Conservation (phyloP, 2,329 filamentous ascomycete genomes). For the Leptodontidium sp. region DNA sequence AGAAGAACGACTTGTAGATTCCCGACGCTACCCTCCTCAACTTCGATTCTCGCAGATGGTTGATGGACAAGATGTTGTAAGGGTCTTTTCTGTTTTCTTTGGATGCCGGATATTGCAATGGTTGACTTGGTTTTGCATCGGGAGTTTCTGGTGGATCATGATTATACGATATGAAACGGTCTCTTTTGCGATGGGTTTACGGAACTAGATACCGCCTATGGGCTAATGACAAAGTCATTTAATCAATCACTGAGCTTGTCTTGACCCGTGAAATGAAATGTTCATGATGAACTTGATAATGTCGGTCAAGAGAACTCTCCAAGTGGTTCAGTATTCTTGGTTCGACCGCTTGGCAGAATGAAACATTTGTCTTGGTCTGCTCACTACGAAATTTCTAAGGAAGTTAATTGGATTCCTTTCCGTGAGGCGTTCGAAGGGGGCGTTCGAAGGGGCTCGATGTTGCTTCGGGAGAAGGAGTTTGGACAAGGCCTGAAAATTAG, state of each 20-base stretch:
- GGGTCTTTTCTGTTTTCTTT: constrained; percentile 12
- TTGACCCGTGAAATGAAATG: background rate
- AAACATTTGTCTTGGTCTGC: too few species aligned
- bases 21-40: constrained; percentile 22
- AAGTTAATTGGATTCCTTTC: too few species aligned
- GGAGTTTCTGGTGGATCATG: constrained; percentile 18
- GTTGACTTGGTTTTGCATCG: constrained; percentile 3
- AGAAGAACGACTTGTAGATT: constrained; percentile 27
- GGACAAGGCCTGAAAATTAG: too few species aligned
- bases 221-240: constrained; percentile 26
- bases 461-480: too few species aligned
- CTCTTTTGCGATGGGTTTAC: constrained; percentile 17
- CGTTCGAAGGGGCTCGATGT: too few species aligned
- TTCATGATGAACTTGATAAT: background rate
- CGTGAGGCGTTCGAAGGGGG: too few species aligned
- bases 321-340: too few species aligned
- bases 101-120: constrained; percentile 12
- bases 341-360: too few species aligned
- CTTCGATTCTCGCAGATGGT: constrained; percentile 23
- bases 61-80: constrained; percentile 11
- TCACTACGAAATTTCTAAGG: too few species aligned
- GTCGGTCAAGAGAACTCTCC: background rate
- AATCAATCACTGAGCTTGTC: background rate
- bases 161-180: constrained; percentile 17
- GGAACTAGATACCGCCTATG: constrained; percentile 24